Percentiles rank a stretch among this genome's conserved stretches.
Evolutionary conservation across 2,329 filamentous ascomycete genomes (phyloP).

Genomic region (Colletotrichum agaves): DNA sequence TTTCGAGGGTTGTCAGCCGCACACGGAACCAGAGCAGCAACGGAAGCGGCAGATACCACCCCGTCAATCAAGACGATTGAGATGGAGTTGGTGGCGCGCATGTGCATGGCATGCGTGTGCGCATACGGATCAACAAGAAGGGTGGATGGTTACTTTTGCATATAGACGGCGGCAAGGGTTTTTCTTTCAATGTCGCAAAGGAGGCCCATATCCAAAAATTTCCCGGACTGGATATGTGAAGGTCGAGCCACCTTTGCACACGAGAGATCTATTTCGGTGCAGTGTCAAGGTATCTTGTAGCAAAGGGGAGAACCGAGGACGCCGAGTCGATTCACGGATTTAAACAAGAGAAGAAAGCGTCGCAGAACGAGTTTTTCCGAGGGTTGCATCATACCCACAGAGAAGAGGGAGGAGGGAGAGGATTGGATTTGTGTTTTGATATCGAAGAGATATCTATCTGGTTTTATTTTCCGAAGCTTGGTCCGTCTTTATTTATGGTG

Average conservation of each 20-base stretch:
- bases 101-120: neutral
- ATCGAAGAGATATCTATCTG: neutral
- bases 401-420: neutral
- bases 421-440: neutral
- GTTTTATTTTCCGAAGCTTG: neutral
- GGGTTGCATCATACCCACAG: conserved; percentile 1
- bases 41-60: conserved; percentile 51
- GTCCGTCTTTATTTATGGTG: neutral
- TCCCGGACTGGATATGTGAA: conserved; percentile 21
- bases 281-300: neutral
- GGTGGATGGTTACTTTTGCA: conserved; percentile 44
- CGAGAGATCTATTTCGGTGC: neutral
- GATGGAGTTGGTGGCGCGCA: conserved; percentile 17
- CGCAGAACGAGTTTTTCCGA: conserved; percentile 11
- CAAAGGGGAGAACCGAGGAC: conserved; percentile 7
- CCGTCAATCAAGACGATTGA: conserved; percentile 53
- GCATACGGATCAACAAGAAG: conserved; percentile 14
- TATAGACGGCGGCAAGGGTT: conserved; percentile 49
- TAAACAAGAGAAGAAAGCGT: conserved; percentile 14
- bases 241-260: conserved; percentile 1
- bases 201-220: neutral
- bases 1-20: conserved; percentile 53
- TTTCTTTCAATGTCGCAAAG: conserved; percentile 11
- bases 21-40: conserved; percentile 51
- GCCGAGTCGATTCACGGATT: neutral